Base-by-base conservation (phyloP, 371 early-diverging fungal species). In the Gilbertella persicaria region DNA sequence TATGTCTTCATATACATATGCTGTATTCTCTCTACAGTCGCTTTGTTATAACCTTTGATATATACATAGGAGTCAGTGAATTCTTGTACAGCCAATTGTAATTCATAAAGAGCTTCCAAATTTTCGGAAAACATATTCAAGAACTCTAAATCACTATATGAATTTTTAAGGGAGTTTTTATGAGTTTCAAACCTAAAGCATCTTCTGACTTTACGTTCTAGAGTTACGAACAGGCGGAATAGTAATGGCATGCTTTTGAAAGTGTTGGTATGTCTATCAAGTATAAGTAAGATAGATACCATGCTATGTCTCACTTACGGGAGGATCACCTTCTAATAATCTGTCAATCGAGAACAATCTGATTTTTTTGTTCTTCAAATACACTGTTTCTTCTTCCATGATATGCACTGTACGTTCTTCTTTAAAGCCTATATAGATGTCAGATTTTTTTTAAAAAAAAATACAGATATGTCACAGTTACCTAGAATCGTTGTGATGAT, bases 61-160 rank as follows among this genome's bases (percentile, higher is more conserved):
- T 83, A 84, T 2, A 84, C 80, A 64, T 83, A 84, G 1, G 83
- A 78, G 24, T 78, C 76, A 36, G 73, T 79, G 56, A 84, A 84
- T 60, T 84, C 82, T n/a, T 70, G 69, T 1, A 73, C 71, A 5
- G 75, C 65, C 24, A 58, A 54, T 53, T 71, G 69, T 46, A 82
- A 64, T 44, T 83, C 82, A 24, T 69, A 54, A 16, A 84, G 45
- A 1, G 82, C 71, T 24, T 74, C 68, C n/a, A 60, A 53, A 41
- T 80, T 76, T 49, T 80, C 78, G 24, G 80, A 71, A 38, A 81
- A 77, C 54, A 74, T 71, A 37, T 73, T 73, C 8, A 84, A 55
- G 60, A 84, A 84, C n/a, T 75, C 82, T 37, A 80, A 56, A 64
- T 84, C 85, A 43, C 80, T 84, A 59, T n/a, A 39, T 39, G 9